phyloP scores from a whole-genome alignment of 371 early-diverging fungal species.

The Mucor circinelloides region DNA sequence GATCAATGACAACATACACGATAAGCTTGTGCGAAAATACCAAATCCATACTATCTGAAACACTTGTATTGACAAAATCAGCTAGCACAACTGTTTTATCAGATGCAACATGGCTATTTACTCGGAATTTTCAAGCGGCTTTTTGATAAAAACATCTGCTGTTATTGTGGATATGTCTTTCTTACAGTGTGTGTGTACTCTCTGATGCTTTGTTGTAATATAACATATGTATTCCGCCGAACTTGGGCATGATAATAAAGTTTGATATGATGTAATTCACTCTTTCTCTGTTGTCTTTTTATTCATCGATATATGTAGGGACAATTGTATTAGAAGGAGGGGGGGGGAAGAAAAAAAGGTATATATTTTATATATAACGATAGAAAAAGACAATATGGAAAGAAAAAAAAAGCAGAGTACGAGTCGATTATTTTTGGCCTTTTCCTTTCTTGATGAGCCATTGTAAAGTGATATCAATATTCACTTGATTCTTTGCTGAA shows the following conservation, averaged over 20 bases:
- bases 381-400: background rate
- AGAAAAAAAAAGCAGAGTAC: background rate
- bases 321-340: background rate
- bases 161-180: too few relatives aligned
- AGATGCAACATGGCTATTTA: background rate
- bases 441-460: constrained; percentile 93
- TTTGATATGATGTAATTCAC: background rate
- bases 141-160: background rate
- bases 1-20: background rate
- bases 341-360: background rate
- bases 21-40: background rate
- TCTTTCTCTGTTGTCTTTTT: background rate
- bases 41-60: background rate
- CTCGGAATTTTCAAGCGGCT: background rate
- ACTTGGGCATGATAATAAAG: background rate
- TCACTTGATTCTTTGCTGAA: constrained; percentile 97
- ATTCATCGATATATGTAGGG: background rate
- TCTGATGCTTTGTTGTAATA: background rate
- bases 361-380: background rate
- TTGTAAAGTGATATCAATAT: constrained; percentile 95
- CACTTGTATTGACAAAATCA: background rate
- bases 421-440: constrained; percentile 53
- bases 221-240: background rate
- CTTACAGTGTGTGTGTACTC: background rate
- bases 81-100: background rate